Evolutionary conservation across 441 rosid genomes (phyloP).

Genomic region (Gossypium trilobum): DNA sequence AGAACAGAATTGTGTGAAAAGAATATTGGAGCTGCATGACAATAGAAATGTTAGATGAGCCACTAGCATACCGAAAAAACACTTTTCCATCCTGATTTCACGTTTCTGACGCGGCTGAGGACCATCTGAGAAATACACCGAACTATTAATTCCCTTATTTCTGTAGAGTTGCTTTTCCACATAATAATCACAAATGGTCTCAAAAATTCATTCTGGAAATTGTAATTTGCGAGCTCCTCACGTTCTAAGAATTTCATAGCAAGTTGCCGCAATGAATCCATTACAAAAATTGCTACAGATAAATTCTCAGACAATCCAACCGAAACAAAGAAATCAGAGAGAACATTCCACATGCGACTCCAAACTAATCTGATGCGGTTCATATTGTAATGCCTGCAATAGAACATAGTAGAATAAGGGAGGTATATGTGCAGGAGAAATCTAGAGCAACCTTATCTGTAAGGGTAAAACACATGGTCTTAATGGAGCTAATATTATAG

Average conservation of each 20-base stretch:
- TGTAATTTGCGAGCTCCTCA: slow-evolving; percentile 95
- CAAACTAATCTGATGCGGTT: slow-evolving; percentile 96
- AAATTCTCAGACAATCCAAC: slow-evolving; percentile 98
- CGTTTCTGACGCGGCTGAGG: slow-evolving; percentile 83
- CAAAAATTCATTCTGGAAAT: slow-evolving; percentile 94
- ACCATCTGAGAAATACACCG: slow-evolving; percentile 99
- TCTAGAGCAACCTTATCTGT: background rate
- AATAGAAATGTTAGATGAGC: background rate
- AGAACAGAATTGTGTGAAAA: slow-evolving; percentile 21
- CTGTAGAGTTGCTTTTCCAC: slow-evolving; percentile 82
- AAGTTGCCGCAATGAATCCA: slow-evolving; percentile 97
- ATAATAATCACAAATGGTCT: slow-evolving; percentile 91
- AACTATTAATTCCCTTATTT: slow-evolving; percentile 87
- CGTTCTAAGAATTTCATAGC: slow-evolving; percentile 98
- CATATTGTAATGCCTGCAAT: slow-evolving; percentile 96
- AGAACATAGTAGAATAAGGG: slow-evolving; percentile 7
- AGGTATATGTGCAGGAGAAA: background rate
- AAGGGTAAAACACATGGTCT: background rate
- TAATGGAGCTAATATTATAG: background rate
- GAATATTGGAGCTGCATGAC: background rate
- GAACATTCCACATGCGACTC: slow-evolving; percentile 94
- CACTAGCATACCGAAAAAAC: slow-evolving; percentile 70
- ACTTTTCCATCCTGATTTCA: slow-evolving; percentile 99
- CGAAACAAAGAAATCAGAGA: slow-evolving; percentile 93
- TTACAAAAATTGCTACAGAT: slow-evolving; percentile 94